A percentile compares a stretch with the other conserved stretches of the same genome.
Evolutionary conservation across 108 stramenopile species (phyloP).

Genomic region (Cyclostephanos tholiformis): DNA sequence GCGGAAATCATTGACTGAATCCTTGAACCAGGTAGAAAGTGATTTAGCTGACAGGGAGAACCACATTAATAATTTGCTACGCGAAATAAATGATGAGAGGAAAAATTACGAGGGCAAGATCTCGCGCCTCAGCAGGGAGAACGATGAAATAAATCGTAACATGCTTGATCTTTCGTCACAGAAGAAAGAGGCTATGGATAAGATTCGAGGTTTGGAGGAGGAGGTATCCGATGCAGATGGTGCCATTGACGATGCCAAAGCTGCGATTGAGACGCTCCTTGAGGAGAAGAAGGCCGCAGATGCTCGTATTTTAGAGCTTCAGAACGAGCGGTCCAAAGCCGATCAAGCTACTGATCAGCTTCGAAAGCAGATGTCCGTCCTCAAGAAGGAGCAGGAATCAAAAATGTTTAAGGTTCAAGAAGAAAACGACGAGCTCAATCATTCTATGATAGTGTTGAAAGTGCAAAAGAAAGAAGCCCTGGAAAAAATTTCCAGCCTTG

Average conservation of each 20-base stretch:
- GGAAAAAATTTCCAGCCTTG: constrained; percentile 36
- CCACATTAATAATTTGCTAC: constrained; percentile 24
- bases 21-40: constrained; percentile 31
- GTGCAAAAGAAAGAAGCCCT: constrained; percentile 50
- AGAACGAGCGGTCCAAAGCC: constrained; percentile 35
- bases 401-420: constrained; percentile 35
- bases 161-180: constrained; percentile 31
- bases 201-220: constrained; percentile 53
- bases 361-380: constrained; percentile 36
- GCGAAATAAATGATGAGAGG: constrained; percentile 23
- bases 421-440: constrained; percentile 39
- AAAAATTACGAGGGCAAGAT: constrained; percentile 36
- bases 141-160: constrained; percentile 35
- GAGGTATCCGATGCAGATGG: constrained; percentile 51
- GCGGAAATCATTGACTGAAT: constrained; percentile 36
- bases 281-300: constrained; percentile 47
- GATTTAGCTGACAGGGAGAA: constrained; percentile 33
- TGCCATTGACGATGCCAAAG: constrained; percentile 52
- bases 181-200: constrained; percentile 50
- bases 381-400: constrained; percentile 38
- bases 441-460: constrained; percentile 39
- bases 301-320: constrained; percentile 34
- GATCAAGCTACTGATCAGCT: constrained; percentile 39
- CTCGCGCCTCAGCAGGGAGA: constrained; percentile 25
- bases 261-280: constrained; percentile 45